These are phyloP conservation scores for Rhizodiscina lignyota DNA, from an alignment of 495 filamentous ascomycete species.

Conservation along the genomic window DNA sequence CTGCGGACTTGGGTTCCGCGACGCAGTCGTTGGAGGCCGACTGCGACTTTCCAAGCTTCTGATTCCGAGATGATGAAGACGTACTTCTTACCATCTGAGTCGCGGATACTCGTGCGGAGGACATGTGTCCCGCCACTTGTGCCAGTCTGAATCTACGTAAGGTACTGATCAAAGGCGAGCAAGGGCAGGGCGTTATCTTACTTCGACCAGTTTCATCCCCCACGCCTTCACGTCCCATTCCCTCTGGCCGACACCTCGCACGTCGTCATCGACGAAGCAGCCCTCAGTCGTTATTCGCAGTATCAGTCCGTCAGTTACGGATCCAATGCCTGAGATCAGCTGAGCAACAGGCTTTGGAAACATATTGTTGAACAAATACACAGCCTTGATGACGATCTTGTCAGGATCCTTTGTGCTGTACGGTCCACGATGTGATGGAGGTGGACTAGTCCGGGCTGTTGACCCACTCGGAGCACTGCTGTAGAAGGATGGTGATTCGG, in stretches of 20 bases:
- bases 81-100: conserved; percentile 68
- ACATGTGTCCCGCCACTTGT: conserved; percentile 43
- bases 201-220: conserved; percentile 84
- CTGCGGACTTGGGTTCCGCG: conserved; percentile 43
- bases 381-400: conserved; percentile 86
- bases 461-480: conserved; percentile 69
- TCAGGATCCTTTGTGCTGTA: conserved; percentile 81
- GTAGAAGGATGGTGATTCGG: conserved; percentile 36
- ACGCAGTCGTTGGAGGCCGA: conserved; percentile 59
- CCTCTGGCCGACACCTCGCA: conserved; percentile 68
- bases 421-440: conserved; percentile 52
- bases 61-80: conserved; percentile 68
- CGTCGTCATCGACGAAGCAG: conserved; percentile 89
- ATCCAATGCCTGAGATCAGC: conserved; percentile 55
- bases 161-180: conserved; percentile 1
- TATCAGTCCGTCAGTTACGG: conserved; percentile 73
- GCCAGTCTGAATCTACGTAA: conserved; percentile 5
- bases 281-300: conserved; percentile 77
- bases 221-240: conserved; percentile 99
- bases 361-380: conserved; percentile 75
- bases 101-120: conserved; percentile 63
- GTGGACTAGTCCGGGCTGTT: conserved; percentile 73
- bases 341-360: conserved; percentile 70
- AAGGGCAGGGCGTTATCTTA: conserved; percentile 30
- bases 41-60: conserved; percentile 86